These are phyloP conservation scores for Debaryomyces udenii DNA, from an alignment of 1,139 yeast species.

Conservation along the genomic window DNA sequence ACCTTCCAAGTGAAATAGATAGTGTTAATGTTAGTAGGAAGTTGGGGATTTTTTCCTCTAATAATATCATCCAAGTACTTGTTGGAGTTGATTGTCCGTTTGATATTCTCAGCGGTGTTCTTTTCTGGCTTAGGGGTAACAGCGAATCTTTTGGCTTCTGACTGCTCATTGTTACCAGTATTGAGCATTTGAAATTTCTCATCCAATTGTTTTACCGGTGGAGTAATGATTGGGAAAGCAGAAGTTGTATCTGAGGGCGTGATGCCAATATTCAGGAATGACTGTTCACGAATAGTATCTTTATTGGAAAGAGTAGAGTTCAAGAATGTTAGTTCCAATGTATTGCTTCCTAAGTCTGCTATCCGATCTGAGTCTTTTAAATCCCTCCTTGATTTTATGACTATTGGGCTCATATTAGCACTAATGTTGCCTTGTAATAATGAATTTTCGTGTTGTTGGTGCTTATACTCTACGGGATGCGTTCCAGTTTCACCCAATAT, in stretches of 20 bases:
- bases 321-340: slow-evolving; percentile 26
- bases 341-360: slow-evolving; percentile 23
- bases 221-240: slow-evolving; percentile 29
- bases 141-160: neutral
- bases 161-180: slow-evolving; percentile 4
- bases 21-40: slow-evolving; percentile 43
- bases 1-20: slow-evolving; percentile 66
- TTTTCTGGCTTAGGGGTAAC: slow-evolving; percentile 6
- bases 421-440: slow-evolving; percentile 12
- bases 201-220: slow-evolving; percentile 27
- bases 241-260: slow-evolving; percentile 35
- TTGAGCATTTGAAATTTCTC: slow-evolving; percentile 21
- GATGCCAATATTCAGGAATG: slow-evolving; percentile 22
- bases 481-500: slow-evolving; percentile 1
- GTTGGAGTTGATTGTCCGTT: slow-evolving; percentile 21
- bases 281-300: slow-evolving; percentile 10
- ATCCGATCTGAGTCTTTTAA: slow-evolving; percentile 27
- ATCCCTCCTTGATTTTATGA: slow-evolving; percentile 11
- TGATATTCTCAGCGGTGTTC: slow-evolving; percentile 11
- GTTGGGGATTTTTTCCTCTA: slow-evolving; percentile 33
- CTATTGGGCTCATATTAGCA: slow-evolving; percentile 8
- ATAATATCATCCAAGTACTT: slow-evolving; percentile 42
- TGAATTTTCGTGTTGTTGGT: slow-evolving; percentile 10
- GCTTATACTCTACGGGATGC: slow-evolving; percentile 1
- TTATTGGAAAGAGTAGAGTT: slow-evolving; percentile 11